Conservation (phyloP, 2,329 filamentous ascomycete species). For the Aspergillus intermedius region DNA sequence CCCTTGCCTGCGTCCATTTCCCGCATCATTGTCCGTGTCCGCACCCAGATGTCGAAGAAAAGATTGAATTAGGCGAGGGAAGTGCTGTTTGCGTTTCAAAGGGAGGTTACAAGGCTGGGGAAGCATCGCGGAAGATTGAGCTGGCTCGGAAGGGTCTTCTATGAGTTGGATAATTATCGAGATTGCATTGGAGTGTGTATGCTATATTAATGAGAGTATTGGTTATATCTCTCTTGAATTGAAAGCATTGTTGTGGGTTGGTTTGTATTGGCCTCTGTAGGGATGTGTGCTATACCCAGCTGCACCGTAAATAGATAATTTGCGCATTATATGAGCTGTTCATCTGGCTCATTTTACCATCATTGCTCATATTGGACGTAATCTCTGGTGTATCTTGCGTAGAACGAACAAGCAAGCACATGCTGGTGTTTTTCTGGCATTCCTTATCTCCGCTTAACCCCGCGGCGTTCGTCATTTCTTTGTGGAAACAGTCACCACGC, state of each 20-base stretch:
- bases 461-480: constrained; percentile 13
- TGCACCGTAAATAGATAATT: too few relatives aligned
- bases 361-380: too few relatives aligned
- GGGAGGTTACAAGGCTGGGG: constrained; percentile 42
- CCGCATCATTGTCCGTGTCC: constrained; percentile 95
- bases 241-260: too few relatives aligned
- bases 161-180: constrained; percentile 19
- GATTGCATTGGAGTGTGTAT: too few relatives aligned
- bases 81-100: constrained; percentile 44
- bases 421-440: background rate
- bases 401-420: too few relatives aligned
- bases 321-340: too few relatives aligned
- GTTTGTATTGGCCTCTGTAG: too few relatives aligned
- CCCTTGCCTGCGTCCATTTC: constrained; percentile 89
- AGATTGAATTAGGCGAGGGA: constrained; percentile 55
- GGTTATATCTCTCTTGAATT: too few relatives aligned
- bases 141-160: constrained; percentile 45
- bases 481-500: constrained; percentile 1
- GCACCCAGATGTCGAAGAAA: constrained; percentile 69
- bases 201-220: too few relatives aligned
- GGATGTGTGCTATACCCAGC: too few relatives aligned
- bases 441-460: constrained; percentile 28
- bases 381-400: too few relatives aligned
- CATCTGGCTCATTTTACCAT: too few relatives aligned
- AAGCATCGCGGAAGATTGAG: constrained; percentile 44